Evolutionary conservation across 257 asterid species (phyloP).

Genomic region (Ballota nigra): DNA sequence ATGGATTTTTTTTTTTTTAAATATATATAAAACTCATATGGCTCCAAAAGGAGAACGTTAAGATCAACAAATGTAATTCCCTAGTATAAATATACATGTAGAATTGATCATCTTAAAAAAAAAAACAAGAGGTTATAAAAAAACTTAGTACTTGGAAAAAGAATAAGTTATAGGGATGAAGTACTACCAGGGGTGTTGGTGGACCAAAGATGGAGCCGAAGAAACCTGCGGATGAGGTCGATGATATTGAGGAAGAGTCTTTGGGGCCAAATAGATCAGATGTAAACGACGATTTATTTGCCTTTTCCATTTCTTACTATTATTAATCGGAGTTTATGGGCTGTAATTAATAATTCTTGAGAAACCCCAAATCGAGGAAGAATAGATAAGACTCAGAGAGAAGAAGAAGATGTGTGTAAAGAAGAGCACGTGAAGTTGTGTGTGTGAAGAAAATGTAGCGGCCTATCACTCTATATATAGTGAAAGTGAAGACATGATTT

Average conservation of each 20-base stretch:
- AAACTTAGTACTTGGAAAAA: no score
- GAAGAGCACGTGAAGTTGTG: conserved; percentile 19
- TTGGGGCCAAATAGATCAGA: conserved; percentile 70
- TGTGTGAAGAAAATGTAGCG: conserved; percentile 20
- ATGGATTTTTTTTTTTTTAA: no score
- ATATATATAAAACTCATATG: background rate
- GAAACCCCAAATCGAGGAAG: background rate
- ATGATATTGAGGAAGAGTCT: conserved; percentile 39
- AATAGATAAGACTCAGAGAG: background rate
- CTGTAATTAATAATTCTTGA: background rate
- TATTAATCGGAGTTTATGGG: no score
- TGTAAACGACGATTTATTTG: conserved; percentile 53
- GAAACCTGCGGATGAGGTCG: conserved; percentile 33
- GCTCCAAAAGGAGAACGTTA: background rate
- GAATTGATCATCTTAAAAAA: no score
- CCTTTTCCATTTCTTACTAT: conserved; percentile 50
- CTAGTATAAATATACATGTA: background rate
- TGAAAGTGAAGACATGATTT: background rate
- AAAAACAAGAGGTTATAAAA: no score
- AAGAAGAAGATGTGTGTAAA: background rate
- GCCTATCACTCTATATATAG: conserved; percentile 30
- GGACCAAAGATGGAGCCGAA: conserved; percentile 77
- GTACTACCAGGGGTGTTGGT: conserved; percentile 42
- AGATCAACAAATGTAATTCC: background rate
- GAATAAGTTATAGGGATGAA: background rate